phyloP scores from a whole-genome alignment of 768 basidiomycete species.

The Pholiota microspora region DNA sequence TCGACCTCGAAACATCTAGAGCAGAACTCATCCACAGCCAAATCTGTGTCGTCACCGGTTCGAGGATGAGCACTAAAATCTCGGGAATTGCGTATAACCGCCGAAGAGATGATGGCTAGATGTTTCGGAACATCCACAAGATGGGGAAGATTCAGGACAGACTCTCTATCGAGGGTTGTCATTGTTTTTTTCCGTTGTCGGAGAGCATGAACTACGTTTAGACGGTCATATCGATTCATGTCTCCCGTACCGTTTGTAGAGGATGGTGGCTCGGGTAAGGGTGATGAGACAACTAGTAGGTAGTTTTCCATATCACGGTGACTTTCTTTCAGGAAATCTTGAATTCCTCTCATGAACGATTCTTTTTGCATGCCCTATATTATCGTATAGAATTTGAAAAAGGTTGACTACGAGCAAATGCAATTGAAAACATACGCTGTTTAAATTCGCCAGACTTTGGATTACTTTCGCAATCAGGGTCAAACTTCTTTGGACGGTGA shows the following conservation, averaged over 20 bases:
- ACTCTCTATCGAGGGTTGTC: conserved; percentile 60
- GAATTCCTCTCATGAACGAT: conserved; percentile 77
- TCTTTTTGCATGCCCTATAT: conserved; percentile 71
- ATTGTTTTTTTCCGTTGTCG: conserved; percentile 56
- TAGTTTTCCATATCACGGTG: conserved; percentile 77
- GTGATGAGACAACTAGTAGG: conserved; percentile 67
- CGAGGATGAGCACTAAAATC: conserved; percentile 34
- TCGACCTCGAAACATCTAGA: conserved; percentile 67
- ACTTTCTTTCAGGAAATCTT: conserved; percentile 67
- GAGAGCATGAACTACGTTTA: conserved; percentile 53
- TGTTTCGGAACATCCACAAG: conserved; percentile 78
- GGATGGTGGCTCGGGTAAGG: conserved; percentile 28
- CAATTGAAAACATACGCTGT: conserved; percentile 46
- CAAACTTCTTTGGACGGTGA: conserved; percentile 72
- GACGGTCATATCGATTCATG: conserved; percentile 46
- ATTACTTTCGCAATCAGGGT: conserved; percentile 88
- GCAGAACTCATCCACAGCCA: conserved; percentile 53
- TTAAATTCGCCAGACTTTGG: conserved; percentile 86
- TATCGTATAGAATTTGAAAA: not conserved
- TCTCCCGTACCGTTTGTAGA: conserved; percentile 25
- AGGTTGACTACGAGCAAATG: not conserved
- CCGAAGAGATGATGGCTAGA: conserved; percentile 71
- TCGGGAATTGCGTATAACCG: conserved; percentile 65
- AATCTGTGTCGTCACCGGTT: conserved; percentile 33
- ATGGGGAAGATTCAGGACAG: conserved; percentile 71